A percentile compares a stretch with the other conserved stretches of the same genome.
phyloP scores from a whole-genome alignment of 257 asterid species.

The Penstemon barbatus region DNA sequence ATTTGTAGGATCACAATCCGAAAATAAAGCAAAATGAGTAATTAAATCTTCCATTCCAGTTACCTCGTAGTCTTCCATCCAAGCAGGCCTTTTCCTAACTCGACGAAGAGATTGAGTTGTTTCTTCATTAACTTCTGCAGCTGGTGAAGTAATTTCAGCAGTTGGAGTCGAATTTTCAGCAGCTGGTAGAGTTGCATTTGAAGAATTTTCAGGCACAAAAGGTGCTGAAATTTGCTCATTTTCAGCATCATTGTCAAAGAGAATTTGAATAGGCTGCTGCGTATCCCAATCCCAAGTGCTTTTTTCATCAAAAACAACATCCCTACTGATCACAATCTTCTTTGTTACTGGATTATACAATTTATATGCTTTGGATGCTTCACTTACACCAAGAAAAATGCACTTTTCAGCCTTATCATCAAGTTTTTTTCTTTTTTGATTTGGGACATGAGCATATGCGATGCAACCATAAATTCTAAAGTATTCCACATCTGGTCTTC shows the following conservation, averaged over 20 bases:
- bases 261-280: not conserved
- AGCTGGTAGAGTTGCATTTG: too few relatives aligned
- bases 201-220: not conserved
- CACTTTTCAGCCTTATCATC: constrained; percentile 17
- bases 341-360: constrained; percentile 3
- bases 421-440: constrained; percentile 1
- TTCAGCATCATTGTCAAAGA: not conserved
- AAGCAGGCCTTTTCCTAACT: not conserved
- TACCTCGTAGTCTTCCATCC: constrained; percentile 11
- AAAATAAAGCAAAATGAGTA: not conserved
- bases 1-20: constrained; percentile 12
- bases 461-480: not conserved
- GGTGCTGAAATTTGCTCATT: not conserved
- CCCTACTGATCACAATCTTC: constrained; percentile 16
- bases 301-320: constrained; percentile 5
- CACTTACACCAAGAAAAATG: constrained; percentile 18
- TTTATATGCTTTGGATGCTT: constrained; percentile 13
- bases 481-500: not conserved
- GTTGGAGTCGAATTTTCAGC: too few relatives aligned
- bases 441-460: constrained; percentile 9
- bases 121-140: not conserved
- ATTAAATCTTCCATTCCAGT: not conserved
- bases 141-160: too few relatives aligned
- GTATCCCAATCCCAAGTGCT: not conserved
- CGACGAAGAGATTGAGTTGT: not conserved